Conservation (phyloP, 2,329 filamentous ascomycete species). For the Metarhizium album region DNA sequence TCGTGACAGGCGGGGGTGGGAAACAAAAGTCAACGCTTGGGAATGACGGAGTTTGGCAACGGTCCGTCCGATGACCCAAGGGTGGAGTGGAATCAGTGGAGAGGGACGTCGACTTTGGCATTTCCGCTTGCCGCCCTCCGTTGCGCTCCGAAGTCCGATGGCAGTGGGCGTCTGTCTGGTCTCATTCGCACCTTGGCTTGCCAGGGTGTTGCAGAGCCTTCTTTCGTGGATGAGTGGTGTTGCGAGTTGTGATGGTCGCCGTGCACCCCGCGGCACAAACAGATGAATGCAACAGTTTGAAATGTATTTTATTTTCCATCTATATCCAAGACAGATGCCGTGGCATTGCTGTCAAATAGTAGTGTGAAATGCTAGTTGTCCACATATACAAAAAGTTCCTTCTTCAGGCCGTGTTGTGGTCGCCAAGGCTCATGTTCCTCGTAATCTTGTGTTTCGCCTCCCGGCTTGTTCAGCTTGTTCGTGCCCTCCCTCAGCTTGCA, state of each 20-base stretch:
- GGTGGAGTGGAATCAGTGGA: constrained; percentile 5
- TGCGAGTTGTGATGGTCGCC: background rate
- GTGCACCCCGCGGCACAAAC: no score
- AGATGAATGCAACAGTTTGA: no score
- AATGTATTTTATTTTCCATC: no score
- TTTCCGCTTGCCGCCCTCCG: background rate
- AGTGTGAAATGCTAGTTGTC: no score
- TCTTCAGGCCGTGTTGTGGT: no score
- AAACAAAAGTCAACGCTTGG: background rate
- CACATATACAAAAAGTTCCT: no score
- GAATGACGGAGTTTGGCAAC: constrained; percentile 2
- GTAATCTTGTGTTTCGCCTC: no score
- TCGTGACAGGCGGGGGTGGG: background rate
- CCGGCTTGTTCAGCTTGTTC: no score
- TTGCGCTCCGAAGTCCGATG: background rate
- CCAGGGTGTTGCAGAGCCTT: background rate
- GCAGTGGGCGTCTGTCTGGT: background rate
- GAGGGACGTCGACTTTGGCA: no score
- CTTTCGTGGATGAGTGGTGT: background rate
- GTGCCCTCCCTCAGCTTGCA: background rate
- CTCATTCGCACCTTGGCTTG: background rate
- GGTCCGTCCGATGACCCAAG: background rate
- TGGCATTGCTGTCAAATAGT: no score
- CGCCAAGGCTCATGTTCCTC: no score
- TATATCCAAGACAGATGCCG: no score